phyloP scores from a whole-genome alignment of 768 basidiomycete genomes.

The Tylopilus vinaceipallidus region DNA sequence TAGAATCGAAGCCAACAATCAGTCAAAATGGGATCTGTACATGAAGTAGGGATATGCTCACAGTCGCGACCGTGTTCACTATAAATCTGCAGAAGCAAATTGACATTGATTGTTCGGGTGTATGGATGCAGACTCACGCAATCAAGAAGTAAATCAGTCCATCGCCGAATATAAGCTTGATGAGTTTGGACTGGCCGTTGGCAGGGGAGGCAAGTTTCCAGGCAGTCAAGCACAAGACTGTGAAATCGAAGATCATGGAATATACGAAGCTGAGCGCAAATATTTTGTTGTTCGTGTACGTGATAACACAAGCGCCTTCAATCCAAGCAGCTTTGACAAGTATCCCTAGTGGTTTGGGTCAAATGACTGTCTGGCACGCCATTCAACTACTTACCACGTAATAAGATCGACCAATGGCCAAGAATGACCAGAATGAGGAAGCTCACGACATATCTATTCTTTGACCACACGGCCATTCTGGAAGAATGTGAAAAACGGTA shows the following conservation, averaged over 20 bases:
- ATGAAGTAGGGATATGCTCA: slow-evolving; percentile 13
- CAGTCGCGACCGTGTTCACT: slow-evolving; percentile 59
- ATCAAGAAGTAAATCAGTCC: slow-evolving; percentile 71
- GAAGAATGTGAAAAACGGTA: slow-evolving; percentile 1
- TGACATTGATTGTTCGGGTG: too few relatives aligned
- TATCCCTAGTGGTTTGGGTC: slow-evolving; percentile 40
- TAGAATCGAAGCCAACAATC: slow-evolving; percentile 13
- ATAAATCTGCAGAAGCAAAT: too few relatives aligned
- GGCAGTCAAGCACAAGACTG: slow-evolving; percentile 57
- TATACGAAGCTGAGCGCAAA: slow-evolving; percentile 71
- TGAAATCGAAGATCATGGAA: slow-evolving; percentile 69
- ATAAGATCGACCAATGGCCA: slow-evolving; percentile 68
- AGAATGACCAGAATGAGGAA: slow-evolving; percentile 57
- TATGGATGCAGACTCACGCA: slow-evolving; percentile 46
- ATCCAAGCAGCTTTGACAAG: slow-evolving; percentile 60
- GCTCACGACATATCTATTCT: slow-evolving; percentile 49
- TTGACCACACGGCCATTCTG: slow-evolving; percentile 72
- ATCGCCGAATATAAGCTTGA: slow-evolving; percentile 65
- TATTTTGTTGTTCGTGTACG: slow-evolving; percentile 53
- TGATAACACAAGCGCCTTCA: slow-evolving; percentile 53
- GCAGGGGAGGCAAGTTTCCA: slow-evolving; percentile 53
- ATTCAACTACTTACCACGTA: slow-evolving; percentile 48
- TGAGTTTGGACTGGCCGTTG: slow-evolving; percentile 54
- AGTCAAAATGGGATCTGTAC: neutral
- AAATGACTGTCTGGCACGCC: neutral